Base-by-base conservation (phyloP, 2,329 filamentous ascomycete species). In the Pezicula rhizophila region DNA sequence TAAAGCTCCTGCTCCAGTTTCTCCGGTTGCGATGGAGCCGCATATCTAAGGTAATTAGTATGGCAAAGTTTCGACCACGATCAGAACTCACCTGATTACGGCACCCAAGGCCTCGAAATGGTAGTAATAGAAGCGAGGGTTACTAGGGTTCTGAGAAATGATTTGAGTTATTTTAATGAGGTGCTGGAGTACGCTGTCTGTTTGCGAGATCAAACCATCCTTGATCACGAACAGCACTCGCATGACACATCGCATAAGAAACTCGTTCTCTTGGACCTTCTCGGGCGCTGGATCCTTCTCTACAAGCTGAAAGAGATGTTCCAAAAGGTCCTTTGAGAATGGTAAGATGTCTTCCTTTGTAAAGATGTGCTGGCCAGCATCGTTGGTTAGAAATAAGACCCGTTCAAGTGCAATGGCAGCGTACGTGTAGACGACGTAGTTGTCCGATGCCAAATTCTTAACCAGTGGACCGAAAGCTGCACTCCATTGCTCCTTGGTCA, bases 181-280 rank as follows among this genome's bases (percentile, higher is more conserved):
- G 66, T 95, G 90, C 46, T 81, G 79, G 46, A 97, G 72, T n/a
- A 95, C 81, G 57, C 78, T 79, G 58, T 96, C 89, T 5, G 85
- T 76, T 43, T 93, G 82, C 1, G 83, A 77, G 2, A 84, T 70
- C 12, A 92, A 81, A 25, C 83, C 87, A 42, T 96, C 91, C 64
- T 86, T 88, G 67, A 97, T 87, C 55, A 97, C 91, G 56, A 99
- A 90, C 52, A 99, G 75, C 11, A 99, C 92, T 60, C 93, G 82
- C 93, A 99, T 99, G 49, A 96, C 89, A 62, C 93, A 99, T 60
- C 90, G 88, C 91, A 99, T 97, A 63, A 99, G 68, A 67, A 97
- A 99, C 65, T 99, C 93, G 64, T 99, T 99, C 69, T 99, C 93
- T 64, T 99, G 93, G 53, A 99, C 83, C 75, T 97, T 99, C 56